A percentile compares a stretch with the other conserved stretches of the same genome.
These are phyloP conservation scores for Calycina marina DNA, from an alignment of 2,329 filamentous ascomycete species.

Conservation along the genomic window DNA sequence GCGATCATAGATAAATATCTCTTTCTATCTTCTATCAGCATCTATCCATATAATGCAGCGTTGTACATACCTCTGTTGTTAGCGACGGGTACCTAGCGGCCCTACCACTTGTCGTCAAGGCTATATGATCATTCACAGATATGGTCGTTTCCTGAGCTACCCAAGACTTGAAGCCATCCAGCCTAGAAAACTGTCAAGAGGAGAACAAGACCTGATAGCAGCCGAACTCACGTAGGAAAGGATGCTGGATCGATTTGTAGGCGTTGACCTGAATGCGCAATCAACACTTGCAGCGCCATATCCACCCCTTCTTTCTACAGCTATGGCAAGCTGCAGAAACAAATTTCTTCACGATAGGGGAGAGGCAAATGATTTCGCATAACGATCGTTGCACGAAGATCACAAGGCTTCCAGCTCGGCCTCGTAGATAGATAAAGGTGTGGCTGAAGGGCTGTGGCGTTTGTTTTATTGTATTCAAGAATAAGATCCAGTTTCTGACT, in stretches of 20 bases:
- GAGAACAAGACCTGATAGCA: neutral
- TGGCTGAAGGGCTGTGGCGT: too few species aligned
- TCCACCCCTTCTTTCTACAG: constrained; percentile 24
- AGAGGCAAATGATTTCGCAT: constrained; percentile 10
- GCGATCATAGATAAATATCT: constrained; percentile 87
- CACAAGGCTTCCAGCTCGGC: constrained; percentile 14
- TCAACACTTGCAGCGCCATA: constrained; percentile 83
- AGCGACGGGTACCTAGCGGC: constrained; percentile 45
- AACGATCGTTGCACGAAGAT: constrained; percentile 7
- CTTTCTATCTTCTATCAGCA: constrained; percentile 39
- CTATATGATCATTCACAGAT: constrained; percentile 63
- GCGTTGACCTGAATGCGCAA: constrained; percentile 85
- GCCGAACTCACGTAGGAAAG: constrained; percentile 51
- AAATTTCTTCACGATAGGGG: constrained; percentile 6
- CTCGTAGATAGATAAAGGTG: too few species aligned
- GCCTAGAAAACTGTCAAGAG: constrained; percentile 30
- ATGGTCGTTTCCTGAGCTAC: constrained; percentile 64
- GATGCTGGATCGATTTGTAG: constrained; percentile 63
- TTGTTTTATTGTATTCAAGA: too few species aligned
- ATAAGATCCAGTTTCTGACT: too few species aligned
- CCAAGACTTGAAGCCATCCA: constrained; percentile 77
- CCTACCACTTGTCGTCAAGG: constrained; percentile 64
- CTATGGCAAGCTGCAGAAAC: constrained; percentile 13
- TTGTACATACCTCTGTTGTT: constrained; percentile 59
- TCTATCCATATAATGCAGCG: too few species aligned